Evolutionary conservation across 176 grass and related monocot species (phyloP), one percentile per base, ranked within the genome.

Genomic region (Aegilops sharonensis): DNA sequence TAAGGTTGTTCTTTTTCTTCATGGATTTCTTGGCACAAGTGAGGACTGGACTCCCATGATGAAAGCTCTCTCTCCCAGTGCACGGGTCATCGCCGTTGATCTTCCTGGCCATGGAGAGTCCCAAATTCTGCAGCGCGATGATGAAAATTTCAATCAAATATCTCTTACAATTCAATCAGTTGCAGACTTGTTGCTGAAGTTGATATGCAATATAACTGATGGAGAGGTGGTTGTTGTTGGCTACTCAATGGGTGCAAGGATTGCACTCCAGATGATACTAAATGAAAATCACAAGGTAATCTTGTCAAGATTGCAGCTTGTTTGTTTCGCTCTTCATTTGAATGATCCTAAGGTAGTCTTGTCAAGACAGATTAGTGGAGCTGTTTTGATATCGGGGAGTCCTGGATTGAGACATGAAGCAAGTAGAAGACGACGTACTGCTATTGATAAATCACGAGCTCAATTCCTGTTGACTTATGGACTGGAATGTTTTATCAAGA

Each of bases 201-300:
- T 95, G 78, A 83, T 98, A 31, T 83, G 64, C 54, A 25, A 91
- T 68, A 89, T 98, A 73, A 91, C 93, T 79, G 84, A 90, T 75
- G 91, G 82, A 82, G 72, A 74, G 23, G 90, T 95, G 65, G 66
- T 94, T 36, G 84, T 98, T 37, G 91, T 98, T 77, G 96, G 91
- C 61, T 98, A 98, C 79, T 98, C 96, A 71, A 95, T 98, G 93
- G 96, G 95, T 74, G 95, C 93, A 82, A 92, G 95, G 87, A 95
- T 98, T 89, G 93, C 95, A 88, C 81, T 98, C 36, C 88, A 92
- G 40, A 98, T 95, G 96, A 79, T 90, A 88, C 57, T 94, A 65
- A 94, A 94, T 68, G 84, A 90, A 89, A 90, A 69, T 82, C 84
- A 89, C 63, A 90, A 95, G 96, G 96, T 98, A 94, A 65, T 4